Percentiles rank a stretch among this genome's conserved stretches.
Conservation (phyloP, 2,329 filamentous ascomycete species). For the Chlorencoelia australis region DNA sequence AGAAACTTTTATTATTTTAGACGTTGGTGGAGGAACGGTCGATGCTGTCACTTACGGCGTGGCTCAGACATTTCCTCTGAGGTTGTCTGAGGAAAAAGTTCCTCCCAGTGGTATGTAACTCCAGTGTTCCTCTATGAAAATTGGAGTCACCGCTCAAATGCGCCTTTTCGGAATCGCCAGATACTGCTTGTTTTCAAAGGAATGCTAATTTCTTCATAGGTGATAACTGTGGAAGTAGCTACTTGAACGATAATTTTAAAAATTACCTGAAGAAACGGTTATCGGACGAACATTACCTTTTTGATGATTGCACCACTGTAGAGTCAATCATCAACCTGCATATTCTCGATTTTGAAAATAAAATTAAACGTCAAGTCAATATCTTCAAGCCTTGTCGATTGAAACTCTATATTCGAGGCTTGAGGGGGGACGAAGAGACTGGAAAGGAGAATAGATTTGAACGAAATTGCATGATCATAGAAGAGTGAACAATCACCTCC, state of each 20-base stretch:
- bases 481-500: neutral
- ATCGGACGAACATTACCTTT: constrained; percentile 3
- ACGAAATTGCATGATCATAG: neutral
- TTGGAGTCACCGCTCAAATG: too few species aligned
- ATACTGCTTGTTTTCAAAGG: too few species aligned
- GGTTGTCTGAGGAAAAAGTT: constrained; percentile 16
- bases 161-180: too few species aligned
- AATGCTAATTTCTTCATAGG: too few species aligned
- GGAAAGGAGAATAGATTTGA: constrained; percentile 2
- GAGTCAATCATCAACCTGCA: constrained; percentile 4
- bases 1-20: constrained; percentile 19
- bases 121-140: too few species aligned
- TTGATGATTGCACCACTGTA: neutral
- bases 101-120: constrained; percentile 14
- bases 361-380: constrained; percentile 2
- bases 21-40: constrained; percentile 23
- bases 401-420: neutral
- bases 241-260: constrained; percentile 10
- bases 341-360: neutral
- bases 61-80: constrained; percentile 12
- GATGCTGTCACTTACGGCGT: constrained; percentile 22
- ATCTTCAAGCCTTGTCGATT: neutral
- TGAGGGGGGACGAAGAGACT: neutral
- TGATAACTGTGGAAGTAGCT: constrained; percentile 10
- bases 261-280: constrained; percentile 1